Evolutionary conservation across 139 green algal species (phyloP), one percentile per base, ranked within the genome.

Genomic region (Volvox africanus): DNA sequence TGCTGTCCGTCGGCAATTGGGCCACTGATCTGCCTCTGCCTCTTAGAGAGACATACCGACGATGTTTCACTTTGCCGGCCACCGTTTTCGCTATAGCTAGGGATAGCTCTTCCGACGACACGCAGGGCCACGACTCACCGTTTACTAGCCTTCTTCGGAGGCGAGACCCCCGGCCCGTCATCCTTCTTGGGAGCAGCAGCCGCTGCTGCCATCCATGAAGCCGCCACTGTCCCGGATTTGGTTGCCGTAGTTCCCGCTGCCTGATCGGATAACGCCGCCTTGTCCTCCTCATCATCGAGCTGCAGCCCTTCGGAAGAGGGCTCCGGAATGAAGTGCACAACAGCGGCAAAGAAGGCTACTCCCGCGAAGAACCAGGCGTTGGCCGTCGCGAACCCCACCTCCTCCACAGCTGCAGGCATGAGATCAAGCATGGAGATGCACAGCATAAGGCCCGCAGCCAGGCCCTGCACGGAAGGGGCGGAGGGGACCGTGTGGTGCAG

Each of bases 401-500:
- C 93, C 35, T 96, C 92, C 9, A 94, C 93, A 37, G 96, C 92
- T 61, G 94, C 93, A 17, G 94, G 96, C 61, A 96, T 88, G 32
- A 98, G 92, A 84, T 98, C 96, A 55, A 97, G 93, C 50, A 97
- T 92, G 28, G 92, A 95, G 55, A 98, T 95, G 88, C 90, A 94
- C 1, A 97, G 94, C 96, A 98, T 97, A 28, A 97, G 93, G 0
- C 96, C 96, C 55, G 92, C 96, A 24, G 96, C 95, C 0, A 97
- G 82, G 17, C 95, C 96, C 94, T 97, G 93, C 22, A 75, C 24
- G 24, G 9, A 62, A 65, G 68, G 71, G 6, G 28, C 18, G 32
- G 9, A 55, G 9, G 9, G 30, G 24, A 35, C 61, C 61, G 61
- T 30, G 28, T 62, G 61, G 65, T 50, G 82, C 28, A 62, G 55